Percentiles rank a stretch among this genome's conserved stretches.
These are phyloP conservation scores for Oropetium thomaeum DNA, from an alignment of 176 grass and related monocot species.

Conservation along the genomic window DNA sequence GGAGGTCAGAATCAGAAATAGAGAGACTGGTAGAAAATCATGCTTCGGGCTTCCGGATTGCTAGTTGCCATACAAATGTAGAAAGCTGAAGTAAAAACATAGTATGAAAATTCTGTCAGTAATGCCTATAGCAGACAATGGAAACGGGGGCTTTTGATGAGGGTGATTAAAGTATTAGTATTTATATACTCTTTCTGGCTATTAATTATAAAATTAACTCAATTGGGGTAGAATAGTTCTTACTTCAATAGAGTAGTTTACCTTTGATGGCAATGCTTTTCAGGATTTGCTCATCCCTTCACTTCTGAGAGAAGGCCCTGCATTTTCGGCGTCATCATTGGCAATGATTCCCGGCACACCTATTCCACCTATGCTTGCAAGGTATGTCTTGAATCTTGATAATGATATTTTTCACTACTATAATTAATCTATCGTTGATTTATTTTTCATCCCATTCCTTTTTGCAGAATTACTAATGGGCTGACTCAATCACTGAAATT, in stretches of 20 bases:
- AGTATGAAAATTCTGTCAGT: not conserved
- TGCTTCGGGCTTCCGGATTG: not conserved
- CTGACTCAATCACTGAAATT: conserved; percentile 62
- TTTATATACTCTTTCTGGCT: not conserved
- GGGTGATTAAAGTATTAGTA: not conserved
- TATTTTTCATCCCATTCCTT: conserved; percentile 18
- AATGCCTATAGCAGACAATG: conserved; percentile 1
- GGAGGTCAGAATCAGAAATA: not conserved
- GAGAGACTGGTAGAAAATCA: not conserved
- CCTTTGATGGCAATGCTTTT: conserved; percentile 24
- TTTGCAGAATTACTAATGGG: conserved; percentile 89
- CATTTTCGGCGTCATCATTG: conserved; percentile 68
- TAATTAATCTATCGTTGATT: not conserved
- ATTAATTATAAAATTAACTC: conserved; percentile 21
- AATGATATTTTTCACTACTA: conserved; percentile 5
- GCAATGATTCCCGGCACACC: conserved; percentile 83
- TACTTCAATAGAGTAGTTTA: conserved; percentile 25
- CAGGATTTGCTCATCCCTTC: conserved; percentile 89
- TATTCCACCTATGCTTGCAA: conserved; percentile 95
- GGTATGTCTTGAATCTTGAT: conserved; percentile 42
- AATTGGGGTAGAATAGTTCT: conserved; percentile 22
- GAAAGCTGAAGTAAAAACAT: not conserved
- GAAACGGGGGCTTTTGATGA: not conserved
- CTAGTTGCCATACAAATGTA: not conserved
- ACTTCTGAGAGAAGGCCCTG: conserved; percentile 71